Percentiles rank a stretch among this genome's conserved stretches.
Evolutionary conservation across 805 yeast species (phyloP).

Genomic region (Kuraishia floccosa): DNA sequence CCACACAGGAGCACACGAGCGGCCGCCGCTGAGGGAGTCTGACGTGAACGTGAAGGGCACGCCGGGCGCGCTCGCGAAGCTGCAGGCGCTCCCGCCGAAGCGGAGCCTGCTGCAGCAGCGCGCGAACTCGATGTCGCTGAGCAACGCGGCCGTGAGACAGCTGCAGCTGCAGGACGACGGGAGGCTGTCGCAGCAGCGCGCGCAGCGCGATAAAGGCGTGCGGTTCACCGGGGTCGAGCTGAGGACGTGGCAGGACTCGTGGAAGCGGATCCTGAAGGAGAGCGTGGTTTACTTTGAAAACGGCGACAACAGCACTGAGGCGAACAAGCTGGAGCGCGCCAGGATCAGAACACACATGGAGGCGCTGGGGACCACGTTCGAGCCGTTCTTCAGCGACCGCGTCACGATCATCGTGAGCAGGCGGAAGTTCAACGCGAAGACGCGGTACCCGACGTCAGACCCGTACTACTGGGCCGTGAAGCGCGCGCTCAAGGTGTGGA

Average conservation of each 20-base stretch:
- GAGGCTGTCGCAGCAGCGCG: no score
- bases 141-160: neutral
- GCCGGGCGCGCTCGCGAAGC: neutral
- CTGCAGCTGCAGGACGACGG: neutral
- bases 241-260: constrained; percentile 44
- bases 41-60: no score
- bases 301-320: constrained; percentile 19
- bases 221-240: constrained; percentile 27
- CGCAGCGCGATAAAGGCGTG: no score
- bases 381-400: constrained; percentile 45
- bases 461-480: constrained; percentile 52
- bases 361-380: constrained; percentile 44
- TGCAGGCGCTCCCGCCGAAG: constrained; percentile 6
- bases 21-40: no score
- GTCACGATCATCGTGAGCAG: constrained; percentile 74
- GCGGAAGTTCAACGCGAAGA: constrained; percentile 30
- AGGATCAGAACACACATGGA: constrained; percentile 21
- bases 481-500: constrained; percentile 74
- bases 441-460: constrained; percentile 39
- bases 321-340: constrained; percentile 17
- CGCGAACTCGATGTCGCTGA: constrained; percentile 7
- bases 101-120: constrained; percentile 10
- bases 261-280: constrained; percentile 47
- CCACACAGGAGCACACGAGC: no score
- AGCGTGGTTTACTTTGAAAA: constrained; percentile 48